phyloP scores from a whole-genome alignment of 176 grass and related monocot genomes.

The Tuctoria greenei region DNA sequence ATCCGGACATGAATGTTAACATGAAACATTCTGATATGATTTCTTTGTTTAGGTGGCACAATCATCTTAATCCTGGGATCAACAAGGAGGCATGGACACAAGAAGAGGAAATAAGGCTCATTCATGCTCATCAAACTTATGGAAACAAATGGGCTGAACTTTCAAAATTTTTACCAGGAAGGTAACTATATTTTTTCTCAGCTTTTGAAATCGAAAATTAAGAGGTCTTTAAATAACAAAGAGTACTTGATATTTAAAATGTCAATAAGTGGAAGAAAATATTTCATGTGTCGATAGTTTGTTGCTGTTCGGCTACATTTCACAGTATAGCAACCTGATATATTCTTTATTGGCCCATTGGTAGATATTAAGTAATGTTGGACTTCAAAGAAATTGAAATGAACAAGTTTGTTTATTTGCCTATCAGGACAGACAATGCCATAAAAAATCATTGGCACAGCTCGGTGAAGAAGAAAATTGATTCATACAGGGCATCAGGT shows the following conservation, averaged over 20 bases:
- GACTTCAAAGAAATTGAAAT: slow-evolving; percentile 18
- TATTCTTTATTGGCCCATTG: neutral
- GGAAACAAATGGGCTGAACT: slow-evolving; percentile 97
- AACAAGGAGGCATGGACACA: slow-evolving; percentile 94
- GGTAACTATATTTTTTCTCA: slow-evolving; percentile 43
- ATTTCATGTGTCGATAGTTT: slow-evolving; percentile 11
- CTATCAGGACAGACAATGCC: slow-evolving; percentile 89
- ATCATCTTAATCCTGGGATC: slow-evolving; percentile 92
- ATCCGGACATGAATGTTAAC: neutral
- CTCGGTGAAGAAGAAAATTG: slow-evolving; percentile 89
- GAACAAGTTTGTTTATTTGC: slow-evolving; percentile 23
- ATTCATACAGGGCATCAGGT: slow-evolving; percentile 64
- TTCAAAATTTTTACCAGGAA: slow-evolving; percentile 84
- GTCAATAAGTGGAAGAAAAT: slow-evolving; percentile 5
- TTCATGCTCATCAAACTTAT: slow-evolving; percentile 74
- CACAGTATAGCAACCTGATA: slow-evolving; percentile 8
- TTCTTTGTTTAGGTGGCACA: slow-evolving; percentile 72
- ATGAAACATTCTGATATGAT: slow-evolving; percentile 6
- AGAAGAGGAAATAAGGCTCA: slow-evolving; percentile 81
- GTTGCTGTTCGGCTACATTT: slow-evolving; percentile 12
- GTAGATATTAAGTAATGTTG: slow-evolving; percentile 1
- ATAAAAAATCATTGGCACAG: slow-evolving; percentile 99
- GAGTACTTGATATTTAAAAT: neutral
- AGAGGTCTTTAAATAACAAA: neutral
- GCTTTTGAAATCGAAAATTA: slow-evolving; percentile 2